Evolutionary conservation across 192 early-diverging fungal genomes (phyloP).

Genomic region (Podila minutissima): DNA sequence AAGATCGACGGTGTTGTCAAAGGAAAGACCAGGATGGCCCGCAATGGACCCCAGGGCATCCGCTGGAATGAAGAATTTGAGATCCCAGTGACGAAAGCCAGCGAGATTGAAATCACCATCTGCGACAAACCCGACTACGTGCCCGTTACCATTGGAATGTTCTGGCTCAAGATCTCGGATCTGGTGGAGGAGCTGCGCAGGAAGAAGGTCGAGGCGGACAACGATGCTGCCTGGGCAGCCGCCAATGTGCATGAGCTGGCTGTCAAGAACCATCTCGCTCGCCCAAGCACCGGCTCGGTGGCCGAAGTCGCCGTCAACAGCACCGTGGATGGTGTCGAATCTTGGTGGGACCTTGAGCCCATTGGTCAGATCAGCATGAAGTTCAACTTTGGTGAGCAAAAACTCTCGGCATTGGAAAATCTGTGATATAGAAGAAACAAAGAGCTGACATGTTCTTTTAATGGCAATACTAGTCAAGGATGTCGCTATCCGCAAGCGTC

Average conservation of each 20-base stretch:
- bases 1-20: constrained; percentile 86
- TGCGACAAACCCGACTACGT: constrained; percentile 81
- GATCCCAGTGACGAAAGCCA: constrained; percentile 86
- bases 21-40: constrained; percentile 75
- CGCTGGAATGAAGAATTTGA: constrained; percentile 89
- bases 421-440: neutral
- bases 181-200: constrained; percentile 86
- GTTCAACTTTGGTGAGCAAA: constrained; percentile 81
- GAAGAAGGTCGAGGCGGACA: constrained; percentile 73
- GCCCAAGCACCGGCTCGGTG: constrained; percentile 4
- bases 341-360: constrained; percentile 93
- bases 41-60: constrained; percentile 60
- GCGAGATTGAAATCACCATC: constrained; percentile 92
- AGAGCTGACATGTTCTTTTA: neutral
- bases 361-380: constrained; percentile 87
- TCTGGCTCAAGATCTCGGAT: constrained; percentile 96
- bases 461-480: constrained; percentile 55
- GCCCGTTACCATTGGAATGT: constrained; percentile 78
- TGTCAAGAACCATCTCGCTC: constrained; percentile 18
- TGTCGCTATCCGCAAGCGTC: constrained; percentile 57
- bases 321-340: constrained; percentile 68
- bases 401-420: too few relatives aligned
- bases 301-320: constrained; percentile 5
- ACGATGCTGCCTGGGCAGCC: constrained; percentile 59
- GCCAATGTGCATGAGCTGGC: constrained; percentile 39